Percentiles rank a stretch among this genome's conserved stretches.
Evolutionary conservation across 106 monocot genomes (phyloP).

Genomic region (Vanilla planifolia): DNA sequence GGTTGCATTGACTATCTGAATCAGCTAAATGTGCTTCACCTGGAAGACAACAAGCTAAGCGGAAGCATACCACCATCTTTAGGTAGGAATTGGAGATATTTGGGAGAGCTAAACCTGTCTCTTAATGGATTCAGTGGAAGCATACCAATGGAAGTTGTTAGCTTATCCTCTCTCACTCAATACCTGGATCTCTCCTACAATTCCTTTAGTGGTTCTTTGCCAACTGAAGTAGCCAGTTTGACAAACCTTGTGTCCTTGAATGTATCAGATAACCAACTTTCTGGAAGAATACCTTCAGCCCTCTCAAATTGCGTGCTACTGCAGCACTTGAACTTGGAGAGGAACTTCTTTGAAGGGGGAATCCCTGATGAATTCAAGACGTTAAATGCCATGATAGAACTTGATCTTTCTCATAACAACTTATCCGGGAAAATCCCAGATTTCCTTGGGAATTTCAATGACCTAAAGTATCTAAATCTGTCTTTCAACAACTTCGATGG

Average conservation of each 20-base stretch:
- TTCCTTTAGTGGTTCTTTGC: slow-evolving; percentile 21
- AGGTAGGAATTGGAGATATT: slow-evolving; percentile 6
- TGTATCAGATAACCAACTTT: slow-evolving; percentile 24
- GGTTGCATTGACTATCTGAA: slow-evolving; percentile 22
- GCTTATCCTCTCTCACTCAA: slow-evolving; percentile 13
- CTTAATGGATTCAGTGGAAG: slow-evolving; percentile 19
- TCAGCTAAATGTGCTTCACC: slow-evolving; percentile 3
- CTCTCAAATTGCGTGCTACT: slow-evolving; percentile 19
- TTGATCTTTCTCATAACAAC: slow-evolving; percentile 38
- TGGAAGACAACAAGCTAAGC: slow-evolving; percentile 12
- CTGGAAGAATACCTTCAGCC: slow-evolving; percentile 27
- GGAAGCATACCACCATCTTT: slow-evolving; percentile 19
- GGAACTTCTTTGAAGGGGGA: slow-evolving; percentile 27
- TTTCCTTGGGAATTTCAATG: slow-evolving; percentile 9
- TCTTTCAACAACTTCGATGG: slow-evolving; percentile 35
- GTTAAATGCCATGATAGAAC: slow-evolving; percentile 11
- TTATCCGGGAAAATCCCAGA: slow-evolving; percentile 32
- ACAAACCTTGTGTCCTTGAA: slow-evolving; percentile 8
- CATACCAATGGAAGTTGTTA: slow-evolving; percentile 24
- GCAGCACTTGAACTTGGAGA: slow-evolving; percentile 17
- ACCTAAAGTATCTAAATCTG: slow-evolving; percentile 17
- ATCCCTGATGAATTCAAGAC: slow-evolving; percentile 17
- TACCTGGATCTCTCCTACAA: slow-evolving; percentile 23
- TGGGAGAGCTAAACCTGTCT: slow-evolving; percentile 11
- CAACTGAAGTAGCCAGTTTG: slow-evolving; percentile 21